Percentiles rank a stretch among this genome's conserved stretches.
Evolutionary conservation across 257 asterid species (phyloP).

Genomic region (Thymus quinquecostatus): DNA sequence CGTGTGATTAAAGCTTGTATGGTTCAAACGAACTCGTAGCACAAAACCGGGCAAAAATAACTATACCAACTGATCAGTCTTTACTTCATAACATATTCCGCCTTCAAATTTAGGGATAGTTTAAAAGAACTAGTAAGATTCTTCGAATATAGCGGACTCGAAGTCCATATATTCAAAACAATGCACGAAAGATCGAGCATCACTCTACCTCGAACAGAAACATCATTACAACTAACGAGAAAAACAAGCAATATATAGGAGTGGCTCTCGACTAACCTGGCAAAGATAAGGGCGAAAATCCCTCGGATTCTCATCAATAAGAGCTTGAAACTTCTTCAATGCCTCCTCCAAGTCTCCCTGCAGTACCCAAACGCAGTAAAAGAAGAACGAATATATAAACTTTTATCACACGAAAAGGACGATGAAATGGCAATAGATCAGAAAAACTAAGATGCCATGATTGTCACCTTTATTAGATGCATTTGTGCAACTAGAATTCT

Average conservation of each 20-base stretch:
- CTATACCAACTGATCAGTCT: background rate
- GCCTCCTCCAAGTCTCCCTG: slow-evolving; percentile 93
- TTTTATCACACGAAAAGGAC: background rate
- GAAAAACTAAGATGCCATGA: slow-evolving; percentile 17
- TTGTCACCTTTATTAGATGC: slow-evolving; percentile 74
- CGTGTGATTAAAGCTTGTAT: background rate
- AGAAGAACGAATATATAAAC: background rate
- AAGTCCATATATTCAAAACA: background rate
- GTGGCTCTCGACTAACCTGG: slow-evolving; percentile 54
- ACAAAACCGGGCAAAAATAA: background rate
- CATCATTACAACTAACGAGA: background rate
- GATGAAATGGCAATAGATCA: slow-evolving; percentile 5
- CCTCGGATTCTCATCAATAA: slow-evolving; percentile 85
- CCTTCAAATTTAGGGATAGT: background rate
- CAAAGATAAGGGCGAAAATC: slow-evolving; percentile 93
- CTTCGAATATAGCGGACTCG: background rate
- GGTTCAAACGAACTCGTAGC: too few species aligned
- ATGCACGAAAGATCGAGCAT: background rate
- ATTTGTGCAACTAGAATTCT: slow-evolving; percentile 80
- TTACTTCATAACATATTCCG: background rate
- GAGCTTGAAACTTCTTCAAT: slow-evolving; percentile 61
- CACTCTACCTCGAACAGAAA: slow-evolving; percentile 10
- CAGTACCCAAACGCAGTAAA: slow-evolving; percentile 24
- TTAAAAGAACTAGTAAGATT: background rate
- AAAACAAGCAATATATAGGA: background rate